Percentiles rank a stretch among this genome's conserved stretches.
phyloP scores from a whole-genome alignment of 2,329 filamentous ascomycete genomes.

The Fusarium nematophilum region DNA sequence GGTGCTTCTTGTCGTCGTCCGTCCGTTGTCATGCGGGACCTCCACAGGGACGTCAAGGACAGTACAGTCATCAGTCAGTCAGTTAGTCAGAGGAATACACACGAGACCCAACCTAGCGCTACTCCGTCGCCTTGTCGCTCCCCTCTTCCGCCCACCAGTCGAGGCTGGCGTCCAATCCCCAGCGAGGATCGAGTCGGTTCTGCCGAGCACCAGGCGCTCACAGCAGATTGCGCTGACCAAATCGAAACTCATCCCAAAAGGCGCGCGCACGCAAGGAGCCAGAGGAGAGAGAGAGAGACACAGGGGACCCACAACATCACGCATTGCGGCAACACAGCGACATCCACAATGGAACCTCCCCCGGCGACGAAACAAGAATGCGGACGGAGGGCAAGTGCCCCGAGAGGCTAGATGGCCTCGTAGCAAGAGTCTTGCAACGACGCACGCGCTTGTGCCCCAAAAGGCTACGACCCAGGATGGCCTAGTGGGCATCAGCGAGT shows the following conservation, averaged over 20 bases:
- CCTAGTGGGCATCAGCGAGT: constrained; percentile 24
- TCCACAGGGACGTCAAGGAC: not conserved
- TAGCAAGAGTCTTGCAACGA: constrained; percentile 5
- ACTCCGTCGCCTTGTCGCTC: constrained; percentile 1
- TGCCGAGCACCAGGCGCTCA: constrained; percentile 18
- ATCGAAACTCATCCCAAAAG: constrained; percentile 12
- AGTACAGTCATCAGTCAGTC: constrained; percentile 23
- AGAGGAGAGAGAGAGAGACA: not conserved
- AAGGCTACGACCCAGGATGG: constrained; percentile 10
- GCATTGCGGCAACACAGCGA: constrained; percentile 1
- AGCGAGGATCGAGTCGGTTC: constrained; percentile 19
- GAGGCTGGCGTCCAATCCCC: constrained; percentile 18
- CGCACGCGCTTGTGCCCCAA: constrained; percentile 10
- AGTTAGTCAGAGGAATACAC: constrained; percentile 26
- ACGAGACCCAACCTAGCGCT: constrained; percentile 20
- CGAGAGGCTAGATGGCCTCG: constrained; percentile 10
- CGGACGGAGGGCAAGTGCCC: constrained; percentile 22
- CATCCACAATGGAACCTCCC: constrained; percentile 22
- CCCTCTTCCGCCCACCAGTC: not conserved
- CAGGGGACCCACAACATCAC: constrained; percentile 6
- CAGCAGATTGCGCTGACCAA: constrained; percentile 31
- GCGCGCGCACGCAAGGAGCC: not conserved
- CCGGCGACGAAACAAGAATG: constrained; percentile 21
- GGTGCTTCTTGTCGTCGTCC: not conserved
- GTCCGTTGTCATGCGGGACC: constrained; percentile 2